Conservation (phyloP, 345 rosid genomes). For the Citrus cavaleriei region DNA sequence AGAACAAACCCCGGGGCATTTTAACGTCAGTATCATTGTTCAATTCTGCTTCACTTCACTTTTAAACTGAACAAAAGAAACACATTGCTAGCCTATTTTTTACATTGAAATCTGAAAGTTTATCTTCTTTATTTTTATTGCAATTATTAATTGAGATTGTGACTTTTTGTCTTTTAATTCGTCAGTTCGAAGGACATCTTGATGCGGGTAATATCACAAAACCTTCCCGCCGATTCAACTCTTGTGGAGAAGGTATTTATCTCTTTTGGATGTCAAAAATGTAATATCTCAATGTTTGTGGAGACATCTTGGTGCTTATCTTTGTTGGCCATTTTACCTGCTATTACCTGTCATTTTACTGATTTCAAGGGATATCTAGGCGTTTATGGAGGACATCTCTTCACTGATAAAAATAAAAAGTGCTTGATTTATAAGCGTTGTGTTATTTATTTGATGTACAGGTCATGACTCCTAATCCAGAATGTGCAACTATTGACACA, state of each 20-base stretch:
- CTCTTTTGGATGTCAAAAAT: constrained; percentile 1
- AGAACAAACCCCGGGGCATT: constrained; percentile 78
- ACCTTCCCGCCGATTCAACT: constrained; percentile 69
- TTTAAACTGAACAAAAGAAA: neutral
- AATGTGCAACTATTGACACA: constrained; percentile 79
- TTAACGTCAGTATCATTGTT: constrained; percentile 61
- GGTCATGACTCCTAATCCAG: constrained; percentile 99
- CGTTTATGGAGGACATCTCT: neutral
- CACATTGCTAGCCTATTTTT: neutral
- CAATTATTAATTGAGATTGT: neutral
- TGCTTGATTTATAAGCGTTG: neutral
- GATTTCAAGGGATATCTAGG: neutral
- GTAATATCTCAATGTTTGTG: neutral
- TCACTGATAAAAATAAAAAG: neutral
- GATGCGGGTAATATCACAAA: constrained; percentile 92
- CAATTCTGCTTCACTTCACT: neutral
- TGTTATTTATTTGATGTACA: constrained; percentile 27
- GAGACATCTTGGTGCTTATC: neutral
- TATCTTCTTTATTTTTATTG: constrained; percentile 3
- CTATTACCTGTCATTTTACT: neutral
- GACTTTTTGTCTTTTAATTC: constrained; percentile 15
- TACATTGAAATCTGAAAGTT: neutral
- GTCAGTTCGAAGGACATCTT: constrained; percentile 91
- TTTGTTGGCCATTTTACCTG: neutral
- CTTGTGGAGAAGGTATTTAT: constrained; percentile 72